phyloP scores from a whole-genome alignment of 228 moss, liverwort and hornwort genomes.

The Sphagnum magellanicum region DNA sequence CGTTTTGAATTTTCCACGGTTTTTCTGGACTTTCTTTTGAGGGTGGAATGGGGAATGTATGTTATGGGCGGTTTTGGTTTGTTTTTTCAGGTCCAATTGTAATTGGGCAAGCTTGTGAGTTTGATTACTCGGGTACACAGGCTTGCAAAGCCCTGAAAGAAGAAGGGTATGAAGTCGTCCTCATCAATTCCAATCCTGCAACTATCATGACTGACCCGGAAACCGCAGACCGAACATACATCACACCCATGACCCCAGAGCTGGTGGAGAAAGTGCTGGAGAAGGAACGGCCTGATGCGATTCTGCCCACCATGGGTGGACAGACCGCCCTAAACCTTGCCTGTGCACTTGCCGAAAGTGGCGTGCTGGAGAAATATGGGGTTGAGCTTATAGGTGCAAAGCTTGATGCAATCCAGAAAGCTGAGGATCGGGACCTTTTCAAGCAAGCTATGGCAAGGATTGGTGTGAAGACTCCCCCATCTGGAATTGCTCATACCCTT shows the following conservation, averaged over 20 bases:
- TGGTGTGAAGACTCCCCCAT: constrained; percentile 82
- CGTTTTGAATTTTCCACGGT: not conserved
- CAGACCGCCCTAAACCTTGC: constrained; percentile 96
- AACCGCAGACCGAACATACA: constrained; percentile 96
- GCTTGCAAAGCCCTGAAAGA: constrained; percentile 99
- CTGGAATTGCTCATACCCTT: constrained; percentile 65
- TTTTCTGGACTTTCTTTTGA: not conserved
- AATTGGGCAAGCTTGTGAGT: constrained; percentile 98
- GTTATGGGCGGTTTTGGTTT: constrained; percentile 7
- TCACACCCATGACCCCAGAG: constrained; percentile 95
- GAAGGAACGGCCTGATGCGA: constrained; percentile 89
- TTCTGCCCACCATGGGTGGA: constrained; percentile 97
- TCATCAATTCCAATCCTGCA: constrained; percentile 94
- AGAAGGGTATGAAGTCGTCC: constrained; percentile 87
- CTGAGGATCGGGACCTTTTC: constrained; percentile 85
- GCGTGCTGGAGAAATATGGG: constrained; percentile 71
- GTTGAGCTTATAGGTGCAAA: constrained; percentile 96
- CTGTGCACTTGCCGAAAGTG: constrained; percentile 82
- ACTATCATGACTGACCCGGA: constrained; percentile 99
- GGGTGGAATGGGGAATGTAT: not conserved
- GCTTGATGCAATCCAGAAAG: constrained; percentile 88
- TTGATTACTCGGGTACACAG: constrained; percentile 99
- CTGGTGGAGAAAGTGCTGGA: constrained; percentile 86
- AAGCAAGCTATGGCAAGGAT: constrained; percentile 94
- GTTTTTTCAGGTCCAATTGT: constrained; percentile 71